Base-by-base conservation (phyloP, 345 rosid genomes). In the Pistacia atlantica region DNA sequence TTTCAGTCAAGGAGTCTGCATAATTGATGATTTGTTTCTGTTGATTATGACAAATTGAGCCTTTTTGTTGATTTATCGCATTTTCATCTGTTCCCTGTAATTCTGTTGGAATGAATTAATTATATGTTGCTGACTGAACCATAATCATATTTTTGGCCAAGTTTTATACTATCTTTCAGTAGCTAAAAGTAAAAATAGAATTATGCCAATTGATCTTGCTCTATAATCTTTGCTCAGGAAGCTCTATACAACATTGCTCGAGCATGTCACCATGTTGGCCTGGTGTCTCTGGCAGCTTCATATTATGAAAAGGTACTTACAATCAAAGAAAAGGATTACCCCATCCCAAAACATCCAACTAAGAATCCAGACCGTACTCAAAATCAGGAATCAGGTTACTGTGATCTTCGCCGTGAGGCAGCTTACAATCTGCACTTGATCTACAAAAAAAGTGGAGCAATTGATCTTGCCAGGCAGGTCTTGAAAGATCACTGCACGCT, bases 261-360 rank as follows among this genome's bases (percentile, higher is more conserved):
- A 7, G 99, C 92, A 17, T 92, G 76, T 80, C 98, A 95, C 83
- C 98, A 93, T 12, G 90, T 90, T 0, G 98, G 99, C 58, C 87
- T 93, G 18, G 84, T 86, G 61, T 72, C 94, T 20, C 81, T 90
- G 72, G 93, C 98, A 0, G 93, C 82, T 70, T 83, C 88, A 1
- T 89, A 89, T 74, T 93, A 95, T 1, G 91, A 90, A 79, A 93
- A 89, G 86, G 98, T 90, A 73, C 85, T 95, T 52, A 83, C 79
- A 18, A 73, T 59, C 14, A 33, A 22, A 16, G 90, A 85, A 80
- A 90, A 92, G 81, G 98, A 93, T 77, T 83, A 82, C 72, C 90
- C 90, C 1, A 81, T 92, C 65, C 97, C 97, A 0, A 90, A 87
- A 80, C 92, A 90, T 66, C 87, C 85, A 1, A 82, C 83, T 4